Evolutionary conservation across 179 eudicot genomes (phyloP).

Genomic region (Spergularia azorica): DNA sequence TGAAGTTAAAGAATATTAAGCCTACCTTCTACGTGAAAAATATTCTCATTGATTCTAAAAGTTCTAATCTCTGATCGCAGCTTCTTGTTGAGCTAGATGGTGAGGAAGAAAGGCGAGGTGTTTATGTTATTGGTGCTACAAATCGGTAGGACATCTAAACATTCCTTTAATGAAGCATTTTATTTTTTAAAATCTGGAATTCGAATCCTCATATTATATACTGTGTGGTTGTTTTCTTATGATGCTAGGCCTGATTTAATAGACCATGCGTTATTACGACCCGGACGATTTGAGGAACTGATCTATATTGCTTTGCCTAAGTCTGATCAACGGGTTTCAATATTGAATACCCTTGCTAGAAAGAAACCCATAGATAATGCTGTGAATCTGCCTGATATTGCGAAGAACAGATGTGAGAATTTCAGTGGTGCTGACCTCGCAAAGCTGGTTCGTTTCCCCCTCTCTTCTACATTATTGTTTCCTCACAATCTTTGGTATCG

Average conservation of each 20-base stretch:
- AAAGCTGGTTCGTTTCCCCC: conserved; percentile 49
- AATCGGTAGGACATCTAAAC: conserved; percentile 49
- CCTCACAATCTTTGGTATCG: too few species aligned
- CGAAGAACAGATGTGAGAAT: conserved; percentile 51
- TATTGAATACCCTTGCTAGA: conserved; percentile 61
- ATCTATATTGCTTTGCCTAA: conserved; percentile 69
- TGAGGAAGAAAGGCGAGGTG: conserved; percentile 74
- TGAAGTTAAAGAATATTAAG: too few species aligned
- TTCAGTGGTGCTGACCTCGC: conserved; percentile 86
- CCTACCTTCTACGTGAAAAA: too few species aligned
- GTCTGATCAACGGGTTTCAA: conserved; percentile 66
- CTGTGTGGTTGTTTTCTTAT: neutral
- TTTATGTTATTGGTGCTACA: conserved; percentile 89
- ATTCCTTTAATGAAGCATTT: neutral
- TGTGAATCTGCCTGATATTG: conserved; percentile 70
- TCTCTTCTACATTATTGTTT: too few species aligned
- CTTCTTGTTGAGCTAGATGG: conserved; percentile 77
- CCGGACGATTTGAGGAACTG: conserved; percentile 70
- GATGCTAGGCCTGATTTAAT: conserved; percentile 68
- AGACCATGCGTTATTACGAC: conserved; percentile 67
- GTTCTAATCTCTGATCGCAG: conserved; percentile 33
- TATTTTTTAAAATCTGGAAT: neutral
- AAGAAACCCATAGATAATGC: conserved; percentile 55
- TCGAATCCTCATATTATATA: neutral
- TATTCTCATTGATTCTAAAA: neutral